phyloP scores from a whole-genome alignment of 495 filamentous ascomycete genomes.

The Penicillium nucicola region DNA sequence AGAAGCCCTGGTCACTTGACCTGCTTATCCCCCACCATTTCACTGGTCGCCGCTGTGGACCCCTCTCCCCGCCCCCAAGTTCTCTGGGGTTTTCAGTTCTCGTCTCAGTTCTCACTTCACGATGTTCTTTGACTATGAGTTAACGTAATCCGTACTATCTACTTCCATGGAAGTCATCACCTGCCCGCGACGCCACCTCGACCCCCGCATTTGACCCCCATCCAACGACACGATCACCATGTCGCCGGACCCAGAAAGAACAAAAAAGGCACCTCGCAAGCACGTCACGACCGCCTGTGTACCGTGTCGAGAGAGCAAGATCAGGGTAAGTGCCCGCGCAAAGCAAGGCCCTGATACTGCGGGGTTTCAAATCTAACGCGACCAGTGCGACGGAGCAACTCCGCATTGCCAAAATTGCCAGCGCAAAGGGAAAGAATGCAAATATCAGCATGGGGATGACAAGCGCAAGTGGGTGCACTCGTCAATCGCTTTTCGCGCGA shows the following conservation, averaged over 20 bases:
- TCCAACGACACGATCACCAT: conserved; percentile 8
- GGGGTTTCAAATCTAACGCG: background rate
- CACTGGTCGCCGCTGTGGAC: conserved; percentile 19
- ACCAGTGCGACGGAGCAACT: conserved; percentile 44
- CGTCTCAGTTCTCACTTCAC: background rate
- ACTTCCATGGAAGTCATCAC: background rate
- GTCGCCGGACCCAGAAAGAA: conserved; percentile 32
- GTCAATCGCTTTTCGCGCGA: too few relatives aligned
- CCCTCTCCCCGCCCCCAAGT: conserved; percentile 9
- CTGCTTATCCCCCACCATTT: conserved; percentile 14
- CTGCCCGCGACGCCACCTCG: background rate
- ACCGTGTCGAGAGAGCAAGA: conserved; percentile 49
- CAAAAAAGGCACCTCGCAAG: conserved; percentile 37
- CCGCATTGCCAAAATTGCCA: conserved; percentile 48
- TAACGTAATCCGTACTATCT: too few relatives aligned
- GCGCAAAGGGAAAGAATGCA: conserved; percentile 46
- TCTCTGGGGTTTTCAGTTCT: background rate
- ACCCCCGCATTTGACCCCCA: background rate
- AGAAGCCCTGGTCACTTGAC: conserved; percentile 1
- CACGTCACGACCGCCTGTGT: conserved; percentile 50
- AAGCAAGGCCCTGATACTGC: background rate
- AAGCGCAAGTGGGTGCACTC: conserved; percentile 42
- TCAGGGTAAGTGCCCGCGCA: conserved; percentile 31
- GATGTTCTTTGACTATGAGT: background rate
- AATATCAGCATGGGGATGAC: conserved; percentile 48